Evolutionary conservation across 192 early-diverging fungal species (phyloP), one percentile per base, ranked within the genome.

Genomic region (Coemansia sp.): DNA sequence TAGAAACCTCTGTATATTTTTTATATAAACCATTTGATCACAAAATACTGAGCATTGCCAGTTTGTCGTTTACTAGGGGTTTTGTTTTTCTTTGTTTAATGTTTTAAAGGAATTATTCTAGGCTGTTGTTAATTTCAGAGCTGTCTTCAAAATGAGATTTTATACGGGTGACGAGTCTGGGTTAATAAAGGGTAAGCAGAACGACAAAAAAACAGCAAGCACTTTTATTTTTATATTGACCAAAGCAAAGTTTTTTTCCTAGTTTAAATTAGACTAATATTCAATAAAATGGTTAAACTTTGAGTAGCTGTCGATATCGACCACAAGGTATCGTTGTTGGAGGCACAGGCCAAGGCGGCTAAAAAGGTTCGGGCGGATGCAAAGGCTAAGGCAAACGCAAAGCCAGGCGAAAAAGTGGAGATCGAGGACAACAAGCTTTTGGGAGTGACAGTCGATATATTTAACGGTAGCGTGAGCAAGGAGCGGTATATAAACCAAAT

Each of bases 161-260:
- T 76, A 69, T 33, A 85, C 84, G n/a, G 71, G 76, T 11, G 84
- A 85, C 72, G 80, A 85, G 57, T 60, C 71, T 4, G 84, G 84
- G 28, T 71, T 80, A 45, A 56, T 85, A 17, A 85, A 85, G 54
- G 63, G 66, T 67, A 50, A 12, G 10, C 18, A 48, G n/a, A n/a
- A n/a, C n/a, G n/a, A n/a, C n/a, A n/a, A n/a, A n/a, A n/a, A n/a
- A n/a, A n/a, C n/a, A n/a, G n/a, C n/a, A n/a, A n/a, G n/a, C n/a
- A n/a, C n/a, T n/a, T n/a, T n/a, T n/a, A n/a, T n/a, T n/a, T n/a
- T n/a, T n/a, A n/a, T n/a, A n/a, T n/a, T n/a, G n/a, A n/a, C n/a
- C n/a, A n/a, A n/a, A n/a, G n/a, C n/a, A n/a, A n/a, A n/a, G n/a
- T n/a, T n/a, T n/a, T n/a, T n/a, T n/a, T n/a, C n/a, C n/a, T n/a